phyloP scores from a whole-genome alignment of 768 basidiomycete species.

The Xerocomus potaroensis region DNA sequence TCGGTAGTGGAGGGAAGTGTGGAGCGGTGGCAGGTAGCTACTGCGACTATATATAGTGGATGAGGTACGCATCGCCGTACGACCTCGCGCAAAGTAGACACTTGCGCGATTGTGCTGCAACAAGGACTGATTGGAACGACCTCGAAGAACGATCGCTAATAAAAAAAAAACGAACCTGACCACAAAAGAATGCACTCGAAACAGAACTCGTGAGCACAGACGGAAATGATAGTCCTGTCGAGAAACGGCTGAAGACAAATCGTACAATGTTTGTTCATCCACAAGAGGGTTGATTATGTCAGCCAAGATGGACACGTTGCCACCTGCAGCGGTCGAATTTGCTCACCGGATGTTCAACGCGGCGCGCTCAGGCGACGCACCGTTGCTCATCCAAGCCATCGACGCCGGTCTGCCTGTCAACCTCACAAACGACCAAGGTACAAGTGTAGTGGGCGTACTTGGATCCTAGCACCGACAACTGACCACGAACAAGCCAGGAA shows the following conservation, averaged over 20 bases:
- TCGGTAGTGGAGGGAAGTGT: conserved; percentile 43
- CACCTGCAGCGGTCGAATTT: conserved; percentile 40
- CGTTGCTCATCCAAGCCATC: conserved; percentile 53
- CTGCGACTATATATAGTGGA: conserved; percentile 76
- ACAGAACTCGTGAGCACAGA: conserved; percentile 90
- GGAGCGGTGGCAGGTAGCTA: conserved; percentile 68
- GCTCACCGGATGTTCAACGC: conserved; percentile 77
- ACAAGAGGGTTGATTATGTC: too few relatives aligned
- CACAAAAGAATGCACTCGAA: conserved; percentile 87
- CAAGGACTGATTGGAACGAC: not conserved
- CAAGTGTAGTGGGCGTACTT: too few relatives aligned
- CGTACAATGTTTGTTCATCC: conserved; percentile 50
- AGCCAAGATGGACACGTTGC: conserved; percentile 19
- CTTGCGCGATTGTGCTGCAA: conserved; percentile 66
- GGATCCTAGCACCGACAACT: not conserved
- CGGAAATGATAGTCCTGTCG: conserved; percentile 78
- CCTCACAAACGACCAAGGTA: conserved; percentile 72
- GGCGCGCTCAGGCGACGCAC: conserved; percentile 55
- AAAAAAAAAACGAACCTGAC: conserved; percentile 59
- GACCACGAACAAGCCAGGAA: conserved; percentile 45
- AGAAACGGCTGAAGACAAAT: conserved; percentile 79
- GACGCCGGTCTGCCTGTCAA: conserved; percentile 68
- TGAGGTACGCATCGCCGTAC: conserved; percentile 62
- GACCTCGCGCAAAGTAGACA: conserved; percentile 72
- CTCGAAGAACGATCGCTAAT: not conserved